Evolutionary conservation across 2,329 filamentous ascomycete species (phyloP).

Genomic region (Diatrype stigma): DNA sequence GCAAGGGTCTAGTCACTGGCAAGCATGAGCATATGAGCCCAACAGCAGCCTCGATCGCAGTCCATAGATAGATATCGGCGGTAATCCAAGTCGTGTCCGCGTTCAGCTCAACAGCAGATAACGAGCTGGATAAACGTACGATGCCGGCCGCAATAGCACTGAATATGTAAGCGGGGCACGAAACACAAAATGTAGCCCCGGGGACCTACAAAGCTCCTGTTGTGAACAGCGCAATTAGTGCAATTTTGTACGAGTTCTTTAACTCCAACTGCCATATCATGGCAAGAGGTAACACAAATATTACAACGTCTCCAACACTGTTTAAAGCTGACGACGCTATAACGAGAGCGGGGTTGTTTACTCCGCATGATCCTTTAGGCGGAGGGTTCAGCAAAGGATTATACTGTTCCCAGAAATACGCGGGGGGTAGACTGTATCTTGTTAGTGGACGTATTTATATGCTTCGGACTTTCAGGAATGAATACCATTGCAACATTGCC

Average conservation of each 20-base stretch:
- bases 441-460: not conserved
- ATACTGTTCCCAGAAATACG: not conserved
- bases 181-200: no score
- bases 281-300: not conserved
- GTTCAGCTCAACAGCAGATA: not conserved
- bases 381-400: not conserved
- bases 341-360: not conserved
- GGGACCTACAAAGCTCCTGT: not conserved
- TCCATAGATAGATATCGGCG: not conserved
- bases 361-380: not conserved
- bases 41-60: not conserved
- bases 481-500: not conserved
- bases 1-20: not conserved
- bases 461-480: not conserved
- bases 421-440: not conserved
- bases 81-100: not conserved
- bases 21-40: not conserved
- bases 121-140: not conserved
- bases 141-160: not conserved
- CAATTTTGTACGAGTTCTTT: not conserved
- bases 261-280: not conserved
- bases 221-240: not conserved
- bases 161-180: not conserved
- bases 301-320: not conserved
- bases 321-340: not conserved